Conservation (phyloP, 2,329 filamentous ascomycete genomes). For the Leptographium galeiforme region DNA sequence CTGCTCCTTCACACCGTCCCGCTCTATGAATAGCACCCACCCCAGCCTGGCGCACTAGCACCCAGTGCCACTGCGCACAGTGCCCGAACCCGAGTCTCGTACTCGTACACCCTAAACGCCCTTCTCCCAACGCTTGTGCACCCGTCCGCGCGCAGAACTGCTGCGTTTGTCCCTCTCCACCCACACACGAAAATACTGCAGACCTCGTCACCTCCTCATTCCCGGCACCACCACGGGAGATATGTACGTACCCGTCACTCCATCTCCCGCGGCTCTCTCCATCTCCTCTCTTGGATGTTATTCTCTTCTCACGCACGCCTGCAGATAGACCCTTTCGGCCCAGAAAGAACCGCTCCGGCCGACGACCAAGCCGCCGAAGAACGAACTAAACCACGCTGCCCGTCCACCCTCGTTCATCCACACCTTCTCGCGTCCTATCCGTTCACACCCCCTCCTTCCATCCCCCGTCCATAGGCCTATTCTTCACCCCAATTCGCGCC, state of each 20-base stretch:
- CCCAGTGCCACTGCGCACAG: background rate
- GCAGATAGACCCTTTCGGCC: background rate
- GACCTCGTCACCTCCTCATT: background rate
- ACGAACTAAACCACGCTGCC: background rate
- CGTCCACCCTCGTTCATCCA: background rate
- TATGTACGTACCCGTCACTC: background rate
- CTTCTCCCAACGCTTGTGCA: background rate
- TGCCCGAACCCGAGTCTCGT: no score
- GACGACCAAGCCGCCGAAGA: background rate
- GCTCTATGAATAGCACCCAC: no score
- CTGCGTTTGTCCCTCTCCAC: background rate
- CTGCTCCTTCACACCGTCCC: no score
- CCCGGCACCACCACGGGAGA: background rate
- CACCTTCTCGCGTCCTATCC: background rate
- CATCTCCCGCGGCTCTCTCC: background rate
- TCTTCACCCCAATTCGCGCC: background rate
- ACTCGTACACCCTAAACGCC: background rate
- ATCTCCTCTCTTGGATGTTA: background rate
- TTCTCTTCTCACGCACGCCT: background rate
- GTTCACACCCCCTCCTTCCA: background rate
- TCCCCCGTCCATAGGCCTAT: background rate
- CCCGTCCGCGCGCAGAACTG: background rate
- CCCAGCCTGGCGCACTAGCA: background rate
- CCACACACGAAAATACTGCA: background rate
- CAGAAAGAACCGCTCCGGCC: background rate